Evolutionary conservation across 306 rosid species (phyloP).

Genomic region (Corylus americana): DNA sequence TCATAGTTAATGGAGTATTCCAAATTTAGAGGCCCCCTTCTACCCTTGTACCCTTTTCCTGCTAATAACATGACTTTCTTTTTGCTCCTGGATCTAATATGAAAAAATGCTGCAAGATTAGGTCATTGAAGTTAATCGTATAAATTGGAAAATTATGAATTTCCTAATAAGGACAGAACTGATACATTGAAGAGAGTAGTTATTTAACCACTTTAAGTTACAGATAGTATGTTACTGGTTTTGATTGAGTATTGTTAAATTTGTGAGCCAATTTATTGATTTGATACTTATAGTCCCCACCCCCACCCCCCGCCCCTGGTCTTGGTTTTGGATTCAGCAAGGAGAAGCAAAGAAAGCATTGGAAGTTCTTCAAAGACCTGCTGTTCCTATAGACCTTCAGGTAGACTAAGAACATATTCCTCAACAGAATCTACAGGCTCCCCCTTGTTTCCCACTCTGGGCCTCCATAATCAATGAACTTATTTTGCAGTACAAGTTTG

Average conservation of each 20-base stretch:
- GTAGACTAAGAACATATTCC: constrained; percentile 37
- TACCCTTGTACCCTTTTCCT: background rate
- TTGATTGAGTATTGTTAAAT: background rate
- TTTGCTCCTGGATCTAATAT: background rate
- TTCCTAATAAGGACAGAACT: background rate
- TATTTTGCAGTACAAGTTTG: constrained; percentile 81
- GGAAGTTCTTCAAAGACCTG: constrained; percentile 89
- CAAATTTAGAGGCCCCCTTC: no score
- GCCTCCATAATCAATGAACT: constrained; percentile 9
- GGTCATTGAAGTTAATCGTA: background rate
- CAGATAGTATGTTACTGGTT: background rate
- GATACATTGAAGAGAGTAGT: background rate
- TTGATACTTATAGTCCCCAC: background rate
- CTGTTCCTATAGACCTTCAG: constrained; percentile 84
- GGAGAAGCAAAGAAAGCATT: constrained; percentile 95
- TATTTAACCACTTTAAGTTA: background rate
- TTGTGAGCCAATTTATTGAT: background rate
- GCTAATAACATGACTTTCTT: background rate
- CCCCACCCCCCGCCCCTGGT: background rate
- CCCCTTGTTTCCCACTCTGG: constrained; percentile 13
- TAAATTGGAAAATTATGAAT: background rate
- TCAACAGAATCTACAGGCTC: constrained; percentile 13
- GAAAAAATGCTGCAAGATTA: background rate
- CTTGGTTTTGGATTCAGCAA: constrained; percentile 56
- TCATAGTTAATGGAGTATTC: no score